phyloP scores from a whole-genome alignment of 2,329 filamentous ascomycete genomes.

The Plectosphaerella plurivora region DNA sequence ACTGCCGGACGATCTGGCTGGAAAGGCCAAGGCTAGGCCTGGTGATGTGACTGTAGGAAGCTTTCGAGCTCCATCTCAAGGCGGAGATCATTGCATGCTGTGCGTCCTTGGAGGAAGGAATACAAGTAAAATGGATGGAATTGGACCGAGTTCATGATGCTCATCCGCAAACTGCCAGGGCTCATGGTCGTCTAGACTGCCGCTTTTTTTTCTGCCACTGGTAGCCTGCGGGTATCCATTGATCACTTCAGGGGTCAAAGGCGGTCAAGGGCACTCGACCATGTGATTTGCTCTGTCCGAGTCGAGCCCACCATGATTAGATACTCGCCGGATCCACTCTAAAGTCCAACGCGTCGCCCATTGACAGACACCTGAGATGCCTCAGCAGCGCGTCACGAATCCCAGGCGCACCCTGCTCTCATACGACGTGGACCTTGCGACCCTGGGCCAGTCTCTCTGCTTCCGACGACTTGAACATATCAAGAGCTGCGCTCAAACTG shows the following conservation, averaged over 20 bases:
- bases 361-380: too few relatives aligned
- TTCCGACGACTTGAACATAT: too few relatives aligned
- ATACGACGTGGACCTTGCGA: too few relatives aligned
- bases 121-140: background rate
- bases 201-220: background rate
- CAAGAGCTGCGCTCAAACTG: too few relatives aligned
- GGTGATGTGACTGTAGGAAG: constrained; percentile 2
- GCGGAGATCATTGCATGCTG: constrained; percentile 14
- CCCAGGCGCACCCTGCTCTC: too few relatives aligned
- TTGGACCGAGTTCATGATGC: background rate
- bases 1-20: background rate
- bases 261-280: background rate
- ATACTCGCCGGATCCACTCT: too few relatives aligned
- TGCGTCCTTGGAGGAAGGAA: background rate
- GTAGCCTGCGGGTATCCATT: too few relatives aligned
- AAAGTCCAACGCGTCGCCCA: too few relatives aligned
- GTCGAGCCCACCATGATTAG: background rate
- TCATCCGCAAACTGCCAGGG: too few relatives aligned
- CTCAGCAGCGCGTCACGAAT: too few relatives aligned
- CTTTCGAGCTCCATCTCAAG: constrained; percentile 5
- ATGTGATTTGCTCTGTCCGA: background rate
- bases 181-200: too few relatives aligned
- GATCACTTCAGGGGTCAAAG: background rate
- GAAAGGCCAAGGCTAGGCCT: background rate
- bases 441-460: too few relatives aligned